Conservation (phyloP, 352 stramenopile genomes). For the Albugo laibachii region DNA sequence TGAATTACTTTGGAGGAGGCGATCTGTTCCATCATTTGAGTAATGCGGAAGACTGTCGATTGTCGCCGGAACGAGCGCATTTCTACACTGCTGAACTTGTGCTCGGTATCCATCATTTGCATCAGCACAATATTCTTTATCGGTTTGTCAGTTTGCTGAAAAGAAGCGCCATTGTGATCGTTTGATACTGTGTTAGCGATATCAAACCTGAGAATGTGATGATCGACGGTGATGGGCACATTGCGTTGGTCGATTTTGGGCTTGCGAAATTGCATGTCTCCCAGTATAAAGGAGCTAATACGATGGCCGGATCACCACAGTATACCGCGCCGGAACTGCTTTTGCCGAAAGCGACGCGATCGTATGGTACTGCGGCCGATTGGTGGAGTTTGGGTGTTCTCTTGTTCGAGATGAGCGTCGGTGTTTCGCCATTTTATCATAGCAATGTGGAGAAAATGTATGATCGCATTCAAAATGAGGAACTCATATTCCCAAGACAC, state of each 20-base stretch:
- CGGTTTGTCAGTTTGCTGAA: conserved; percentile 11
- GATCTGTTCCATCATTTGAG: conserved; percentile 82
- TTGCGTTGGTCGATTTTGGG: conserved; percentile 90
- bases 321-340: conserved; percentile 75
- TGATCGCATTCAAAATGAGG: conserved; percentile 79
- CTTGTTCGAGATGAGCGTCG: conserved; percentile 86
- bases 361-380: conserved; percentile 73
- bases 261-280: conserved; percentile 85
- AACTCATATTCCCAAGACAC: conserved; percentile 59
- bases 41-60: conserved; percentile 70
- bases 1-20: conserved; percentile 76
- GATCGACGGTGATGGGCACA: conserved; percentile 89
- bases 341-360: conserved; percentile 67
- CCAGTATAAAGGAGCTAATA: conserved; percentile 76
- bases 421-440: conserved; percentile 85
- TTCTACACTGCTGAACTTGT: conserved; percentile 89
- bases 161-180: neutral
- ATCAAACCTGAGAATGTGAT: conserved; percentile 95
- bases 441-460: conserved; percentile 90
- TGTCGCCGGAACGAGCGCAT: conserved; percentile 59
- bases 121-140: conserved; percentile 91
- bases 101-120: conserved; percentile 83
- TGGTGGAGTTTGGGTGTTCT: conserved; percentile 84
- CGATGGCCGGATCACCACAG: conserved; percentile 73
- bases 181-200: conserved; percentile 27